These are phyloP conservation scores for Candida frijolesensis DNA, from an alignment of 1,139 yeast genomes.

Conservation along the genomic window DNA sequence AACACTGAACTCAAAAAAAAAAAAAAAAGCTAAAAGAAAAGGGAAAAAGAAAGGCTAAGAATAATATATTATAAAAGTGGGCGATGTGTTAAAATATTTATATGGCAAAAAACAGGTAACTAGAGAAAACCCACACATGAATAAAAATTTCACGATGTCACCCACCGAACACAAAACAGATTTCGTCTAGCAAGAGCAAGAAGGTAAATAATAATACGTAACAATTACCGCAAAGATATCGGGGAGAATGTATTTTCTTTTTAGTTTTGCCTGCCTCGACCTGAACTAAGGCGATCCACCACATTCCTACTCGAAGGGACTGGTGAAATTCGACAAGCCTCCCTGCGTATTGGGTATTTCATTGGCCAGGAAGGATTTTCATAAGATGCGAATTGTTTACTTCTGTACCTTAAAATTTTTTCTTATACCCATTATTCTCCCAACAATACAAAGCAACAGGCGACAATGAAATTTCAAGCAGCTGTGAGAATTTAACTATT, in stretches of 20 bases:
- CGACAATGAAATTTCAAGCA: too few relatives aligned
- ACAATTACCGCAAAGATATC: neutral
- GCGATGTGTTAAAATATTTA: neutral
- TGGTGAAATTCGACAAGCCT: neutral
- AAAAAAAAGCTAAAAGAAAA: slow-evolving; percentile 5
- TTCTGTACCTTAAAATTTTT: neutral
- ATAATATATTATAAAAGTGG: neutral
- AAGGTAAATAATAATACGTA: neutral
- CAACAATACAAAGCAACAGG: neutral
- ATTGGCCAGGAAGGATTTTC: neutral
- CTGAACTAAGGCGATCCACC: neutral
- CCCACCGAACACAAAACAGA: neutral
- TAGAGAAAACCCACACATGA: slow-evolving; percentile 4
- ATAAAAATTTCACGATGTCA: slow-evolving; percentile 5
- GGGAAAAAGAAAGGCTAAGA: neutral
- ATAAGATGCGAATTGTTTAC: neutral
- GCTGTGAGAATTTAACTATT: too few relatives aligned
- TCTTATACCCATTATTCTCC: neutral
- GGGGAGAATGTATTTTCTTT: neutral
- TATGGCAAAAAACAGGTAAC: neutral
- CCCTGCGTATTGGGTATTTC: neutral
- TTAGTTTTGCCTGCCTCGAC: too few relatives aligned
- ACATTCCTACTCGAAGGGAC: neutral
- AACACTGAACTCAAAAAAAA: neutral
- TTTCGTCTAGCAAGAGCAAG: neutral